Percentiles rank a stretch among this genome's conserved stretches.
Evolutionary conservation across 1,284 basidiomycete species (phyloP).

Genomic region (Rhodotorula sp.): DNA sequence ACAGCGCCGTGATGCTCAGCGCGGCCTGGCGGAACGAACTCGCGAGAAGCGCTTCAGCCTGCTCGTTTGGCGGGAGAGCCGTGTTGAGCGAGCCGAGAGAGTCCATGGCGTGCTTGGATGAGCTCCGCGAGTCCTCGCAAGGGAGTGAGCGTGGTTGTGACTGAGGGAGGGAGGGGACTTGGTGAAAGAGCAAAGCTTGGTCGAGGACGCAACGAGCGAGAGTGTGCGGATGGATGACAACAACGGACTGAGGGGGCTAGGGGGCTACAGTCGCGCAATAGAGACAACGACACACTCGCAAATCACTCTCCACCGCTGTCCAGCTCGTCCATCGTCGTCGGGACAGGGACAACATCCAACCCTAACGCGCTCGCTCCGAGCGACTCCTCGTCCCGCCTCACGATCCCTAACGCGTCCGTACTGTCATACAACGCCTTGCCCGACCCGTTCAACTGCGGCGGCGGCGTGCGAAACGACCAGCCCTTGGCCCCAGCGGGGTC

Average conservation of each 20-base stretch:
- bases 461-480: neutral
- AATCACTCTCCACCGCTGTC: no score
- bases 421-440: neutral
- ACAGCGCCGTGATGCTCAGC: slow-evolving; percentile 33
- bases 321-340: no score
- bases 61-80: slow-evolving; percentile 22
- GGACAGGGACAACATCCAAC: neutral
- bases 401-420: neutral
- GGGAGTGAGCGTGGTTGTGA: no score
- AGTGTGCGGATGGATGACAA: no score
- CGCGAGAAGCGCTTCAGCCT: slow-evolving; percentile 15
- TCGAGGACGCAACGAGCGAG: no score
- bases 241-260: no score
- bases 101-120: slow-evolving; percentile 11
- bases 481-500: neutral
- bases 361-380: neutral
- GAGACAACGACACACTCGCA: no score
- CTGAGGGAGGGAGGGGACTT: no score
- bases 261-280: no score
- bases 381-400: no score
- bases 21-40: slow-evolving; percentile 32
- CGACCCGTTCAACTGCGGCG: neutral
- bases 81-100: slow-evolving; percentile 31
- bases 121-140: no score
- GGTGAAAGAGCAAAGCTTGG: no score